These are phyloP conservation scores for Calocybe cyanea DNA, from an alignment of 768 basidiomycete species.

Conservation along the genomic window DNA sequence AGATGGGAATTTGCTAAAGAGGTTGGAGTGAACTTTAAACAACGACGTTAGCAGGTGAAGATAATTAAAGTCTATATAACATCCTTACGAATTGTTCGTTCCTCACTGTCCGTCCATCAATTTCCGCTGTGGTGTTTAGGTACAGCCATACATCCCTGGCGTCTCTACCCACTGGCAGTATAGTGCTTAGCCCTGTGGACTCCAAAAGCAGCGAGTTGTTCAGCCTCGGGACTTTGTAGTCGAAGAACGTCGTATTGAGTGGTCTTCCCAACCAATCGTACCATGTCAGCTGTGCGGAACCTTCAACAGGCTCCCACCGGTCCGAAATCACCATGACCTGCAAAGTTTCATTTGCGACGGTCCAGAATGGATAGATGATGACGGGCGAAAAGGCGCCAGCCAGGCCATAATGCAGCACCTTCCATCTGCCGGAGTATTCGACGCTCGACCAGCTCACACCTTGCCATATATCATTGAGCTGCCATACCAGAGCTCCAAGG, in stretches of 20 bases:
- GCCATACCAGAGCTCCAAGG: conserved; percentile 56
- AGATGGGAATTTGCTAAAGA: conserved; percentile 44
- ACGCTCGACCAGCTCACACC: conserved; percentile 52
- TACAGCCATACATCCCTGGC: conserved; percentile 47
- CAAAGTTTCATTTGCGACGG: conserved; percentile 40
- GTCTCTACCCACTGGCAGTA: conserved; percentile 40
- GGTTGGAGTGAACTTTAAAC: conserved; percentile 45
- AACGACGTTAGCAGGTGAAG: background rate
- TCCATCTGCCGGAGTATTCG: conserved; percentile 59
- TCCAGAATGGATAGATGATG: conserved; percentile 55
- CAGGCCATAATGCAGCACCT: conserved; percentile 52
- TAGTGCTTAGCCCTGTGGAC: conserved; percentile 35
- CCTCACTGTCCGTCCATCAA: conserved; percentile 35
- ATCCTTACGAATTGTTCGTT: conserved; percentile 50
- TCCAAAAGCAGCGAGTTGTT: conserved; percentile 46
- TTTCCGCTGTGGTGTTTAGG: conserved; percentile 44
- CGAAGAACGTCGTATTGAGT: conserved; percentile 31
- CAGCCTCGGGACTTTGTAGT: conserved; percentile 42
- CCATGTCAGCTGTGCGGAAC: conserved; percentile 50
- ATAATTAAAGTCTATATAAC: background rate
- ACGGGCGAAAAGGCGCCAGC: conserved; percentile 42
- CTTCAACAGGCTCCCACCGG: conserved; percentile 42
- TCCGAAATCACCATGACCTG: conserved; percentile 51
- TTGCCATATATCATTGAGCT: conserved; percentile 61
- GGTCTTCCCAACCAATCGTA: conserved; percentile 49